These are phyloP conservation scores for Cinchona pubescens DNA, from an alignment of 257 asterid species.

Conservation along the genomic window DNA sequence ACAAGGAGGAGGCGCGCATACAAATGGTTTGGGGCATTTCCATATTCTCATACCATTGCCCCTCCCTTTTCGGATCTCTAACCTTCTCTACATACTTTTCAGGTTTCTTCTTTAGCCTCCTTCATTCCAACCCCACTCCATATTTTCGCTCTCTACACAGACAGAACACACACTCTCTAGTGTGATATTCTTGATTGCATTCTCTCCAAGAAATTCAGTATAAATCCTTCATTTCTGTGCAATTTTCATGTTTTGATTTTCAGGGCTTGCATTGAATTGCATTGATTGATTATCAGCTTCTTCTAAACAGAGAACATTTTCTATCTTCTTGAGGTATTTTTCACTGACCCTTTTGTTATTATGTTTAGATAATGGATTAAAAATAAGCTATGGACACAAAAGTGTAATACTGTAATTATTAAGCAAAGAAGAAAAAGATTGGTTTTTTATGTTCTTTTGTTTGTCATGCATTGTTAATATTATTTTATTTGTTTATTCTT, in stretches of 20 bases:
- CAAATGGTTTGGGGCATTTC: slow-evolving; percentile 22
- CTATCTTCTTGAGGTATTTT: slow-evolving; percentile 16
- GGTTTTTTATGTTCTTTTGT: background rate
- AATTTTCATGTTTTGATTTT: background rate
- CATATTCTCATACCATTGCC: slow-evolving; percentile 15
- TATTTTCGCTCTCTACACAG: slow-evolving; percentile 3
- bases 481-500: background rate
- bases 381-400: background rate
- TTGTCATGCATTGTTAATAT: background rate
- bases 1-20: slow-evolving; percentile 16
- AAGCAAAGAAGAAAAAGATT: background rate
- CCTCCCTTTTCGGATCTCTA: slow-evolving; percentile 26
- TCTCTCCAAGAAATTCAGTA: background rate
- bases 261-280: slow-evolving; percentile 5
- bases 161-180: too few relatives aligned
- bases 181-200: background rate
- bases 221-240: background rate
- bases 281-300: background rate
- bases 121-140: background rate
- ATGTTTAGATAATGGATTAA: background rate
- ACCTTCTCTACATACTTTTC: background rate
- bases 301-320: background rate
- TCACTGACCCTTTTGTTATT: slow-evolving; percentile 1
- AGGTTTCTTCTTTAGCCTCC: background rate
- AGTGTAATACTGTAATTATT: background rate